Conservation (phyloP, 257 asterid species). For the Solanum megistacrolobum region DNA sequence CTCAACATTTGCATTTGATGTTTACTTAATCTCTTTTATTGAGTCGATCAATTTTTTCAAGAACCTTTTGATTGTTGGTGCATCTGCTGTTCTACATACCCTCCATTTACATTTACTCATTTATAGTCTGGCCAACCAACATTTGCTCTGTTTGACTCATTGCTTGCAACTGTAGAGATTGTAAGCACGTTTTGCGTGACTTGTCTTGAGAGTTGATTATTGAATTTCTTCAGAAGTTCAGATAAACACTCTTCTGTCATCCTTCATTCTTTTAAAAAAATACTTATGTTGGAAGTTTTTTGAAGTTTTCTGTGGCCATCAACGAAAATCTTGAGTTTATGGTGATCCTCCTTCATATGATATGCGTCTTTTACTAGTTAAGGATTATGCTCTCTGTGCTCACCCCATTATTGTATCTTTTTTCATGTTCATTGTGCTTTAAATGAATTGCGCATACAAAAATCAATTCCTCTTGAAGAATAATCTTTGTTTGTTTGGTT, state of each 20-base stretch:
- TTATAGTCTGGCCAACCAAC: not conserved
- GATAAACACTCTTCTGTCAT: not conserved
- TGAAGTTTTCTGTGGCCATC: not conserved
- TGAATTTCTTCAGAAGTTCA: not conserved
- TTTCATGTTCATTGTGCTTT: not conserved
- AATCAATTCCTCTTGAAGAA: not conserved
- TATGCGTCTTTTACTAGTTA: not conserved
- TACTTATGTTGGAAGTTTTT: not conserved
- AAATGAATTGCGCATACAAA: not conserved
- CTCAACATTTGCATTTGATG: not conserved
- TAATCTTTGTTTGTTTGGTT: not conserved
- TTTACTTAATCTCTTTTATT: not conserved
- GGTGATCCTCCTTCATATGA: not conserved
- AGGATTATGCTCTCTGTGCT: not conserved
- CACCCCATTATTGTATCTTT: not conserved
- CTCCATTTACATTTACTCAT: not conserved
- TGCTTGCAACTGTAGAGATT: not conserved
- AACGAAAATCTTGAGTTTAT: not conserved
- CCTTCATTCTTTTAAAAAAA: not conserved
- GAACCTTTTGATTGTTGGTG: not conserved
- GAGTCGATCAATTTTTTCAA: not conserved
- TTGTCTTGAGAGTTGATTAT: not conserved
- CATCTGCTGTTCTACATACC: not conserved
- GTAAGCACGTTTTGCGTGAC: not conserved
- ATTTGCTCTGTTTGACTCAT: not conserved